Evolutionary conservation across 805 yeast species (phyloP).

Genomic region (Cyberlindnera euphorbiae): DNA sequence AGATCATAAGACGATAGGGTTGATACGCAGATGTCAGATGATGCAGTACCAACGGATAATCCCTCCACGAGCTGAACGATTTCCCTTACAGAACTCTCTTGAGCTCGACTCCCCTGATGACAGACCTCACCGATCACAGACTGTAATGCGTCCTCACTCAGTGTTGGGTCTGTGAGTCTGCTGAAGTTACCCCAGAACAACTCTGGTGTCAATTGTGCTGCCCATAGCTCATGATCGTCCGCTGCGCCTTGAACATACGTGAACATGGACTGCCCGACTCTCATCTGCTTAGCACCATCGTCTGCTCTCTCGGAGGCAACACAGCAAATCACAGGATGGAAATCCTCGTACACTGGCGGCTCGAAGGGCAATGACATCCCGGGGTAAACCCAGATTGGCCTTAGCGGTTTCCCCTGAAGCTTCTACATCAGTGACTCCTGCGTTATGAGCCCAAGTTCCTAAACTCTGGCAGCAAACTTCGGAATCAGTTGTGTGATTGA

Average conservation of each 20-base stretch:
- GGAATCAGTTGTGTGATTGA: conserved; percentile 47
- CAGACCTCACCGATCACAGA: conserved; percentile 7
- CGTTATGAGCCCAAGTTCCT: conserved; percentile 36
- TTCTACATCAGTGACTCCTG: conserved; percentile 27
- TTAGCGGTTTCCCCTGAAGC: conserved; percentile 43
- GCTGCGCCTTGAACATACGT: conserved; percentile 89
- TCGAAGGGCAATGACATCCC: conserved; percentile 35
- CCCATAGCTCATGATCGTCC: conserved; percentile 91
- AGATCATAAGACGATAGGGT: too few species aligned
- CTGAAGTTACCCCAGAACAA: conserved; percentile 50
- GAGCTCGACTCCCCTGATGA: too few species aligned
- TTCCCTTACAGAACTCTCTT: conserved; percentile 4
- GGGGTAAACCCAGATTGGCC: conserved; percentile 72
- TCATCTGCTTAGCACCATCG: conserved; percentile 47
- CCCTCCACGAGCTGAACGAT: conserved; percentile 14
- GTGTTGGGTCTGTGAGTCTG: conserved; percentile 23
- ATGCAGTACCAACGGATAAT: conserved; percentile 24
- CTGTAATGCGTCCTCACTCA: conserved; percentile 29
- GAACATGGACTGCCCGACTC: conserved; percentile 32
- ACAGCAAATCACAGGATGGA: conserved; percentile 45
- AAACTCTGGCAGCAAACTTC: conserved; percentile 40
- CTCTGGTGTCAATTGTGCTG: conserved; percentile 46
- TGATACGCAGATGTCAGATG: not conserved
- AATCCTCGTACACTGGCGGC: conserved; percentile 26
- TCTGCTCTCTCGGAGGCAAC: conserved; percentile 61